phyloP scores from a whole-genome alignment of 805 yeast genomes.

The Hanseniaspora nectarophila region DNA sequence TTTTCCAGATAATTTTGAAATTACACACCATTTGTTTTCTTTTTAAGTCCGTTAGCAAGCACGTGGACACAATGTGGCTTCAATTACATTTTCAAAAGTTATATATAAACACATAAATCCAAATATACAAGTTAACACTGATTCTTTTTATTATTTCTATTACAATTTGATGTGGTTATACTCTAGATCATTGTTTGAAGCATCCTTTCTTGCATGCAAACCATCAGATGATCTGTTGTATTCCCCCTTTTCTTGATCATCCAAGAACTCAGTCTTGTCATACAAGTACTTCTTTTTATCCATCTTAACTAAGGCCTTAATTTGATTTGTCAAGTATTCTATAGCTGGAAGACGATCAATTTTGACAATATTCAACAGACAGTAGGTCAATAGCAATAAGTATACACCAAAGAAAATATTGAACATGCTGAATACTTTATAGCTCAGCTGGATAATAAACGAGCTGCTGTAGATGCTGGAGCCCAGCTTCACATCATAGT shows the following conservation, averaged over 20 bases:
- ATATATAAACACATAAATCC: no score
- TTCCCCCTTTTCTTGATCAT: conserved; percentile 14
- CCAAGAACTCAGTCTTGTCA: not conserved
- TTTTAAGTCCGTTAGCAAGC: no score
- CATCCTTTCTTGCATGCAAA: not conserved
- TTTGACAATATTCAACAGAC: not conserved
- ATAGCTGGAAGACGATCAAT: not conserved
- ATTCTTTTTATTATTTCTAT: no score
- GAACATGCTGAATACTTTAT: conserved; percentile 23
- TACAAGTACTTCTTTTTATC: not conserved
- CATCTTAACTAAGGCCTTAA: not conserved
- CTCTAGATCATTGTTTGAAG: not conserved
- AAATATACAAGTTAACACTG: no score
- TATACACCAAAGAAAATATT: conserved; percentile 19
- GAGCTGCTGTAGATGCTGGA: conserved; percentile 22
- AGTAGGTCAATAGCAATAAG: conserved; percentile 14
- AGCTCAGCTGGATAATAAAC: conserved; percentile 17
- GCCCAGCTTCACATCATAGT: conserved; percentile 21
- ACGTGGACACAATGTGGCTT: no score
- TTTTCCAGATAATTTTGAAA: no score
- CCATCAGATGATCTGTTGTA: not conserved
- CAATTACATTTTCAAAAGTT: no score
- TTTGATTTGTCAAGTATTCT: not conserved
- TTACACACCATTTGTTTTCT: no score
- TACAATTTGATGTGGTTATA: conserved; percentile 10